phyloP scores from a whole-genome alignment of 176 grass and related monocot species.

The Saccharum spontaneum region DNA sequence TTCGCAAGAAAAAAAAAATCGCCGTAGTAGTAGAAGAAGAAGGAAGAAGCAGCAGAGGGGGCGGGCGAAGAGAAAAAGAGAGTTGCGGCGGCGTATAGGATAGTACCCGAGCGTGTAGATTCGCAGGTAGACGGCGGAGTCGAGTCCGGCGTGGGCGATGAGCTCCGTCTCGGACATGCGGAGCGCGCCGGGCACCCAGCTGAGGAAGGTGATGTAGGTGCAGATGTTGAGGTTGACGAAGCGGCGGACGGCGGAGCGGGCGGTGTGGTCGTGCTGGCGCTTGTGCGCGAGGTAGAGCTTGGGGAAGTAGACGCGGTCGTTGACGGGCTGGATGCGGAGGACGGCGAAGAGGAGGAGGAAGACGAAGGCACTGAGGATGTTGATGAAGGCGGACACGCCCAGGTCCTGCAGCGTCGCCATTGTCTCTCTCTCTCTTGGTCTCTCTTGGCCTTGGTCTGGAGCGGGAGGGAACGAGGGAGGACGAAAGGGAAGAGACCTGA shows the following conservation, averaged over 20 bases:
- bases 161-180: constrained; percentile 72
- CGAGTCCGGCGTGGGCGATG: constrained; percentile 76
- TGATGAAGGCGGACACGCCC: constrained; percentile 94
- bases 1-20: background rate
- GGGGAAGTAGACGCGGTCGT: constrained; percentile 94
- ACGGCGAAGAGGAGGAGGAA: constrained; percentile 93
- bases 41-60: background rate
- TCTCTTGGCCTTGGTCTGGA: background rate
- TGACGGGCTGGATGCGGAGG: constrained; percentile 88
- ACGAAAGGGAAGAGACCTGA: too few species aligned
- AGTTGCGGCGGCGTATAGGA: too few species aligned
- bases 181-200: constrained; percentile 85
- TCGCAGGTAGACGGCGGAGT: constrained; percentile 91
- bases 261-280: constrained; percentile 20
- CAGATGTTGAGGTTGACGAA: constrained; percentile 92
- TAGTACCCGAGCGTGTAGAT: constrained; percentile 90
- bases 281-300: constrained; percentile 73
- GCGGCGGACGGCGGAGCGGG: constrained; percentile 41
- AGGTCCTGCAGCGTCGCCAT: constrained; percentile 92
- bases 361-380: constrained; percentile 72
- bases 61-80: too few species aligned
- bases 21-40: background rate
- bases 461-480: background rate
- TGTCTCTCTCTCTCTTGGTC: background rate
- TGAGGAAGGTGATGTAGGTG: constrained; percentile 89